These are phyloP conservation scores for Talaromyces nanjingensis DNA, from an alignment of 495 filamentous ascomycete genomes.

Conservation along the genomic window DNA sequence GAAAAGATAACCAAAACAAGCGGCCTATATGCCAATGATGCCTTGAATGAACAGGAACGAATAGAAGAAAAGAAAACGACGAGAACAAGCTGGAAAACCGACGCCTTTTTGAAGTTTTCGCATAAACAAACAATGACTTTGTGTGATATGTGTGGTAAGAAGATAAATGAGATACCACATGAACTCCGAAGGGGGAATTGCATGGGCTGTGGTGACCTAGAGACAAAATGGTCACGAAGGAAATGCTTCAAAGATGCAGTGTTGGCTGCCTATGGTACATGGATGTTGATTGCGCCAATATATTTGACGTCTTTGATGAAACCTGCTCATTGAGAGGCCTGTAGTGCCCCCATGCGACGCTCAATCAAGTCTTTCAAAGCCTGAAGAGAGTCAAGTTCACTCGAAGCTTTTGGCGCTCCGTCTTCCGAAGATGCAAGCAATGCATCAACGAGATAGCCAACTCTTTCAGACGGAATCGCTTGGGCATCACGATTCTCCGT, in stretches of 20 bases:
- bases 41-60: not conserved
- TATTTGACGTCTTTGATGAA: not conserved
- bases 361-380: conserved; percentile 23
- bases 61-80: not conserved
- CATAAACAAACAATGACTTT: not conserved
- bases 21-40: not conserved
- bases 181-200: not conserved
- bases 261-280: not conserved
- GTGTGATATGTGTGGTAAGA: not conserved
- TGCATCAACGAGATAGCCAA: conserved; percentile 23
- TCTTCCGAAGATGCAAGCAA: conserved; percentile 20
- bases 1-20: not conserved
- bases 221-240: not conserved
- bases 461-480: conserved; percentile 11
- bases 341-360: conserved; percentile 17
- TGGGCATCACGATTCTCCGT: conserved; percentile 10
- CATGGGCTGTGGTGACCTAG: not conserved
- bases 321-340: not conserved
- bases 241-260: not conserved
- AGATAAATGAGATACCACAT: not conserved
- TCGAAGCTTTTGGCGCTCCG: conserved; percentile 16
- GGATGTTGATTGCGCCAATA: not conserved
- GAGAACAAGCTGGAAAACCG: not conserved
- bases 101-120: not conserved
- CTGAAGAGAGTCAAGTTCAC: conserved; percentile 22